Percentiles rank a stretch among this genome's conserved stretches.
phyloP scores from a whole-genome alignment of 2,329 filamentous ascomycete species.

The Pseudogymnoascus destructans region DNA sequence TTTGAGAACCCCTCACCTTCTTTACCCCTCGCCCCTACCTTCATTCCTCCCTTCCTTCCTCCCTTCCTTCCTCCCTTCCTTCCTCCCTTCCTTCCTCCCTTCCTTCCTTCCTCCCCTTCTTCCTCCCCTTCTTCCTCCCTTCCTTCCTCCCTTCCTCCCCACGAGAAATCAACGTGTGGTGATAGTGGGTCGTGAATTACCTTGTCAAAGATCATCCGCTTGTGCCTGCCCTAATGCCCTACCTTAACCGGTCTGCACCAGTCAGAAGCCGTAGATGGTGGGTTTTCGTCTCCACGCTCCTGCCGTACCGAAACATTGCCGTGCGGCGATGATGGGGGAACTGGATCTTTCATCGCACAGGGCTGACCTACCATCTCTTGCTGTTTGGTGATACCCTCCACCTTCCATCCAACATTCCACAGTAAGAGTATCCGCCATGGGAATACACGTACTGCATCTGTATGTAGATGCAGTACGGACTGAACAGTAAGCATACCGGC shows the following conservation, averaged over 20 bases:
- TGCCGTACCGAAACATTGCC: constrained; percentile 5
- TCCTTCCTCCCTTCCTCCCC: neutral
- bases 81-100: neutral
- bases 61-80: neutral
- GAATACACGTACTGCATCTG: neutral
- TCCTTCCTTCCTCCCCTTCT: neutral
- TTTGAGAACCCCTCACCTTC: neutral
- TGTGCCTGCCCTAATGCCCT: constrained; percentile 6
- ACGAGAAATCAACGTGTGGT: neutral
- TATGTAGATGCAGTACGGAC: neutral
- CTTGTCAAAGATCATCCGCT: neutral
- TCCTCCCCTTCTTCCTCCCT: neutral
- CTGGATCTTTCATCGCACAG: neutral
- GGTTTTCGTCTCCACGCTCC: neutral
- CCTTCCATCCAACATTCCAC: neutral
- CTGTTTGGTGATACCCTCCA: neutral
- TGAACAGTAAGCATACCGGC: neutral
- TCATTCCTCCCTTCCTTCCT: neutral
- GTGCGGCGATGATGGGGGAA: neutral
- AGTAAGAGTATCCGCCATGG: neutral
- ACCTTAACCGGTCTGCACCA: neutral
- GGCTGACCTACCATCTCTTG: neutral
- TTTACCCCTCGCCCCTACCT: neutral
- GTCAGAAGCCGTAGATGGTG: neutral
- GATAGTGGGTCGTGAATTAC: neutral